Conservation (phyloP, 2,329 filamentous ascomycete species). For the Cercospora sp. region DNA sequence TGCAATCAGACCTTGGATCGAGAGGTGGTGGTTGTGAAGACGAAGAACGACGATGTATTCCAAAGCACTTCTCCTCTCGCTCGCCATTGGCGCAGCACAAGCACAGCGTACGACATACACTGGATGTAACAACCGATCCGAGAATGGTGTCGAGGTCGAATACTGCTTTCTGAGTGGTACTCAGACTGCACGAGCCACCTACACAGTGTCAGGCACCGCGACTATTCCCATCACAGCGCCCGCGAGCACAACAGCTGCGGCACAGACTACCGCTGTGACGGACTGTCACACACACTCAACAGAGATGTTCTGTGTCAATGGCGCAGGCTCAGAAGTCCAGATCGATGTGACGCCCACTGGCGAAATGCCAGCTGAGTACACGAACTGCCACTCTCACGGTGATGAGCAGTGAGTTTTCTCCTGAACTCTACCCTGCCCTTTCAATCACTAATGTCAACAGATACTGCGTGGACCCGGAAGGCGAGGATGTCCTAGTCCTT, state of each 20-base stretch:
- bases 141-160: conserved; percentile 16
- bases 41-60: conserved; percentile 17
- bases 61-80: conserved; percentile 6
- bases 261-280: conserved; percentile 21
- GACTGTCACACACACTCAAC: conserved; percentile 16
- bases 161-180: conserved; percentile 24
- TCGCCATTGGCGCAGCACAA: conserved; percentile 12
- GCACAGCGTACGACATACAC: conserved; percentile 27
- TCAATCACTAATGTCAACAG: not conserved
- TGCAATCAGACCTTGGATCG: not conserved
- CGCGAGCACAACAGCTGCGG: conserved; percentile 17
- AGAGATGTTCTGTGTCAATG: conserved; percentile 43
- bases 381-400: conserved; percentile 64
- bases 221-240: conserved; percentile 12
- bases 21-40: conserved; percentile 2
- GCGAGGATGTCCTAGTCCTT: conserved; percentile 9
- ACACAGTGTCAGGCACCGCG: conserved; percentile 15
- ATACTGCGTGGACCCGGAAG: conserved; percentile 11
- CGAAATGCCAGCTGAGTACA: conserved; percentile 48
- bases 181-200: conserved; percentile 22
- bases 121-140: conserved; percentile 24
- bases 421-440: not conserved
- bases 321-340: conserved; percentile 49
- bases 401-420: conserved; percentile 52
- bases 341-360: conserved; percentile 57